Base-by-base conservation (phyloP, 768 basidiomycete species). In the Pleurotus ostreatus region DNA sequence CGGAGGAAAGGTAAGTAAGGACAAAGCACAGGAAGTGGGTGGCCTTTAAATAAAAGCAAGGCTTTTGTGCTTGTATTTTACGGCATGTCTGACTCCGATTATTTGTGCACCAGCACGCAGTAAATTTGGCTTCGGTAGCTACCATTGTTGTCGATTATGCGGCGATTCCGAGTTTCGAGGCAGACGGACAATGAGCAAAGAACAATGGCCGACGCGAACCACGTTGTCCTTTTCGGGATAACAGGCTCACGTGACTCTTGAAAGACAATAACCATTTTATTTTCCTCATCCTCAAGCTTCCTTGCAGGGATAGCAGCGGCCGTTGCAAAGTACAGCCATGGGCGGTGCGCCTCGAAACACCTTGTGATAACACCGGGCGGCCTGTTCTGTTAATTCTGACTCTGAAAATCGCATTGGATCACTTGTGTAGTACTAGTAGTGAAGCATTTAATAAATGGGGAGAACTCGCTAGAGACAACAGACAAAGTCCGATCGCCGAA, bases 131-230 rank as follows among this genome's bases (percentile, higher is more conserved):
- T 25, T 49, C 48, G 26, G 15, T 49, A 15, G 38, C 51, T n/a
- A 53, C 51, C 51, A 53, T 53, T 53, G 51, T 53, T 30, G 51
- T 53, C n/a, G 51, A 15, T 53, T 53, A 22, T 39, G 51, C 51
- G 37, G 51, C n/a, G 30, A 51, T 53, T 16, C 48, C 8, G n/a
- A 48, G n/a, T 20, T 16, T 30, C 49, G 30, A 51, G 49, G 49
- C 16, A 16, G 37, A 20, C 23, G 20, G 51, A 53, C 51, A 53
- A 53, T 53, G 51, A 53, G 39, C 51, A 41, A 38, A 53, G 51
- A 53, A 53, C 51, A 53, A 53, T 53, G 38, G 16, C 38, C 30
- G 37, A 51, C n/a, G 9, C 39, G 38, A 53, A 41, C 51, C 39
- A 41, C 51, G 51, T 53, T 53, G 18, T 16, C 51, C 51, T 49